phyloP scores from a whole-genome alignment of 495 filamentous ascomycete genomes.

The Penicillium flavigenum region DNA sequence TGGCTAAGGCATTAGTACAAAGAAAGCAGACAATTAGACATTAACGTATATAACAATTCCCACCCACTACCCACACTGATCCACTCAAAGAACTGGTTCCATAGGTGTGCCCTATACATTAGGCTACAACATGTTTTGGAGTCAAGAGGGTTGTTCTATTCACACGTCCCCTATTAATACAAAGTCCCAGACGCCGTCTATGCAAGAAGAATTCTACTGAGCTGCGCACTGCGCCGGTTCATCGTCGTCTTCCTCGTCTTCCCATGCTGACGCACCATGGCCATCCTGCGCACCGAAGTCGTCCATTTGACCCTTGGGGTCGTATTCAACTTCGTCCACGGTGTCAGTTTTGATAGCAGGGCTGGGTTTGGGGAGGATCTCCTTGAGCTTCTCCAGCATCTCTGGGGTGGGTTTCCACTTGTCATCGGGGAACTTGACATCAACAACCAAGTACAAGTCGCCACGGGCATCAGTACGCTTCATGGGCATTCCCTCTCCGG shows the following conservation, averaged over 20 bases:
- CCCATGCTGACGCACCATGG: slow-evolving; percentile 70
- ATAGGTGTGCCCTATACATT: background rate
- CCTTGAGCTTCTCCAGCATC: slow-evolving; percentile 63
- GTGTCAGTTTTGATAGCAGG: slow-evolving; percentile 63
- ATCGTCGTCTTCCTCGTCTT: slow-evolving; percentile 72
- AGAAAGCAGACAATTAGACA: too few relatives aligned
- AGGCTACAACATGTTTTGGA: background rate
- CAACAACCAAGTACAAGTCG: slow-evolving; percentile 82
- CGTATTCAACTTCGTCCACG: slow-evolving; percentile 83
- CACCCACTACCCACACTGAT: slow-evolving; percentile 2
- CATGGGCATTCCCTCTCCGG: slow-evolving; percentile 89
- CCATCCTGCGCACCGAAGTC: slow-evolving; percentile 72
- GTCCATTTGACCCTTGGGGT: slow-evolving; percentile 76
- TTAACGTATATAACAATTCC: background rate
- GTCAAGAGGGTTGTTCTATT: slow-evolving; percentile 3
- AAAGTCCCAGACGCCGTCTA: slow-evolving; percentile 31
- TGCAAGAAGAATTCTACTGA: slow-evolving; percentile 60
- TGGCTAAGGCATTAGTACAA: too few relatives aligned
- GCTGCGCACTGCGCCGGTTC: slow-evolving; percentile 74
- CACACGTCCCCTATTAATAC: slow-evolving; percentile 16
- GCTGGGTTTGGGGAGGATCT: slow-evolving; percentile 67
- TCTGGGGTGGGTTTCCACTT: slow-evolving; percentile 73
- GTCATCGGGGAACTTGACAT: slow-evolving; percentile 84
- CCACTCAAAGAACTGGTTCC: background rate
- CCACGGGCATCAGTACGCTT: slow-evolving; percentile 82